These are phyloP conservation scores for Populus nigra DNA, from an alignment of 345 rosid genomes.

Conservation along the genomic window DNA sequence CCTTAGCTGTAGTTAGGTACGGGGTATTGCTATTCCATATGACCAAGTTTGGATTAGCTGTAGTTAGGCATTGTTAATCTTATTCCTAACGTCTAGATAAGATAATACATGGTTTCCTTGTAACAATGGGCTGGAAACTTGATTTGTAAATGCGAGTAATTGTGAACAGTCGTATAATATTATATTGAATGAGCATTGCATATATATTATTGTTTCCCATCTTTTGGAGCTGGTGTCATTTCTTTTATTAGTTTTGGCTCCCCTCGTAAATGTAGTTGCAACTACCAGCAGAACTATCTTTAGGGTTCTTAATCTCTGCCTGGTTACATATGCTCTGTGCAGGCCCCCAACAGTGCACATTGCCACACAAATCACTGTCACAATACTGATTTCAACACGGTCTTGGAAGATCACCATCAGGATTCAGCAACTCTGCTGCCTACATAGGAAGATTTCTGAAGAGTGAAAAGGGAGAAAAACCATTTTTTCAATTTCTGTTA, in stretches of 20 bases:
- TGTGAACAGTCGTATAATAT: not conserved
- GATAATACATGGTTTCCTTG: not conserved
- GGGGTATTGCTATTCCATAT: not conserved
- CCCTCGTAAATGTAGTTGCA: no score
- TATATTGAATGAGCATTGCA: not conserved
- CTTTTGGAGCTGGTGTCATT: no score
- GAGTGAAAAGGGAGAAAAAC: no score
- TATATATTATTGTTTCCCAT: not conserved
- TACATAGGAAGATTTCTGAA: no score
- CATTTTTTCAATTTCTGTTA: no score
- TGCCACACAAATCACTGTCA: not conserved
- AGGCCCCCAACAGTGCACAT: not conserved
- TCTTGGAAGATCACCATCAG: no score
- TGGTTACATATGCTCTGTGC: not conserved
- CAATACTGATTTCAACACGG: no score
- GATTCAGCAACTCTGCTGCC: no score
- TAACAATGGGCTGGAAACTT: conserved; percentile 10
- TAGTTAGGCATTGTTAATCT: not conserved
- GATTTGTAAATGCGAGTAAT: conserved; percentile 11
- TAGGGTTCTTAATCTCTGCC: no score
- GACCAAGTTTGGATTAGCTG: not conserved
- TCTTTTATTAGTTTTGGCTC: no score
- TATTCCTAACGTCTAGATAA: conserved; percentile 1
- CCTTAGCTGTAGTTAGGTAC: not conserved
- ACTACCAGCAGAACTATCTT: no score